Evolutionary conservation across 768 basidiomycete species (phyloP), one percentile per base, ranked within the genome.

Genomic region (Kwoniella pini): DNA sequence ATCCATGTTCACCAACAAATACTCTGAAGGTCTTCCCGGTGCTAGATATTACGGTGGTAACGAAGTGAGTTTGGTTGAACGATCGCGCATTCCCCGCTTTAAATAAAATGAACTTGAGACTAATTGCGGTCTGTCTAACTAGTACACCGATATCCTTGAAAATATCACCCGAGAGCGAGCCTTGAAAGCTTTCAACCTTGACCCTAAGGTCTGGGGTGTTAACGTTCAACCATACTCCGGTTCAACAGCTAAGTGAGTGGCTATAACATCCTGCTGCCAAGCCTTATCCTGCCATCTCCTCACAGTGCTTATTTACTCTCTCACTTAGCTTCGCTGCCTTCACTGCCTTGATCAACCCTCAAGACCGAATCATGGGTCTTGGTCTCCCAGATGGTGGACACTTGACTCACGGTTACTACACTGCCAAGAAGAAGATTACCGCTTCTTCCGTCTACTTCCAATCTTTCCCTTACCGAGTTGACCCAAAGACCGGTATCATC

Each of bases 391-490:
- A 98, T 76, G 95, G 95, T 78, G 95, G 93, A 48, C 94, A 96
- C 80, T 85, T 96, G 69, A 97, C 93, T 31, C 95, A 97, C 77
- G 95, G 95, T 28, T 95, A 95, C 83, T 99, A 94, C 81, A 95
- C 92, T 57, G 91, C 92, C 61, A 98, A 98, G 83, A 96, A 97
- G 84, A 98, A 99, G 82, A 98, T 99, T 87, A 97, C 96, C 31
- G 91, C 96, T 33, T 98, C 95, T 22, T 98, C 96, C 19, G 97
- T 99, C 82, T 98, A 98, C 83, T 99, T 98, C 88, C 94, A 98
- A 79, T 96, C 96, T 36, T 83, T 96, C 76, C 95, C 96, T 45
- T 99, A 98, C 72, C 86, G 84, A 60, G 79, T 80, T 48, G 85
- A 87, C 74, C 87, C 89, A 48, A 80, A 85, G 43, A 89, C 88